Conservation (phyloP, 2,329 filamentous ascomycete species). For the Lachnellula subtilissima region DNA sequence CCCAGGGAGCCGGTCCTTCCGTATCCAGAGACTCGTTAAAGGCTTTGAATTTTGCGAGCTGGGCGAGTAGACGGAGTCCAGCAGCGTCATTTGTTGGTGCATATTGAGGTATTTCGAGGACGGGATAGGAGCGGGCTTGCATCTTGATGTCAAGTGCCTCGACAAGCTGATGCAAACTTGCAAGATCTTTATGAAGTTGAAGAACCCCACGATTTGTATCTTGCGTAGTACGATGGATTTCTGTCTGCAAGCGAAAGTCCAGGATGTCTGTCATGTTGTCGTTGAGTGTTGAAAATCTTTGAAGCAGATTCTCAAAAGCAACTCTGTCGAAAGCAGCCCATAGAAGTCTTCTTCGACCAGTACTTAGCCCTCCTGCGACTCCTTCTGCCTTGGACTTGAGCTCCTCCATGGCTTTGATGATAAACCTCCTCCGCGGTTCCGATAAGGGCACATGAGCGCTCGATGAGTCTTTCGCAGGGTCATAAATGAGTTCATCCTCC, state of each 20-base stretch:
- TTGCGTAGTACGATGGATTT: conserved; percentile 44
- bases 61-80: conserved; percentile 38
- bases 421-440: conserved; percentile 38
- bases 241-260: conserved; percentile 42
- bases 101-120: conserved; percentile 9
- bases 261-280: conserved; percentile 46
- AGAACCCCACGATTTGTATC: conserved; percentile 45
- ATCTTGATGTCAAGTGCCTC: conserved; percentile 42
- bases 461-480: conserved; percentile 42
- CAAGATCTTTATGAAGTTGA: conserved; percentile 43
- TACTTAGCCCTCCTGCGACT: conserved; percentile 22
- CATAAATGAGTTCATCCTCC: conserved; percentile 13
- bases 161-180: conserved; percentile 42
- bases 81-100: conserved; percentile 34
- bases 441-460: conserved; percentile 42
- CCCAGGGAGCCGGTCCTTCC: conserved; percentile 29
- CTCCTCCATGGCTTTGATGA: conserved; percentile 40
- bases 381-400: conserved; percentile 34
- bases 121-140: conserved; percentile 26
- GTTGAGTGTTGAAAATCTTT: conserved; percentile 41
- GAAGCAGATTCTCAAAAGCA: conserved; percentile 41
- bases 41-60: conserved; percentile 47
- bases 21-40: conserved; percentile 44
- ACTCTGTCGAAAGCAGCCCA: conserved; percentile 45
- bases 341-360: conserved; percentile 29